Conservation (phyloP, 2,329 filamentous ascomycete species). For the Fusarium oligoseptatum region DNA sequence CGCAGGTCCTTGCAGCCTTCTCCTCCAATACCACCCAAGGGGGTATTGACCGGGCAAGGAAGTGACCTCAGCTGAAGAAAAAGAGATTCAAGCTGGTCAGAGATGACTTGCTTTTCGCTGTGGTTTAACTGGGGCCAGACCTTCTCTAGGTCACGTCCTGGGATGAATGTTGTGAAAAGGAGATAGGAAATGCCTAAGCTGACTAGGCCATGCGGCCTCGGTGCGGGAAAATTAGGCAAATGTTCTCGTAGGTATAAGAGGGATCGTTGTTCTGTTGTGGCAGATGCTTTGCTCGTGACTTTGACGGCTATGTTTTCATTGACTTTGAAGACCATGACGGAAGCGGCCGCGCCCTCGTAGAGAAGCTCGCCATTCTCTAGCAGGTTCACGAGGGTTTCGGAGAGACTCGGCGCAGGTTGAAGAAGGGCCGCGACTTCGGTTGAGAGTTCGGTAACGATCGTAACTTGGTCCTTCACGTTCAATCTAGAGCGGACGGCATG, state of each 20-base stretch:
- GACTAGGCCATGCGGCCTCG: conserved; percentile 26
- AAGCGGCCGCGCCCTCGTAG: conserved; percentile 17
- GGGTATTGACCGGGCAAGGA: conserved; percentile 13
- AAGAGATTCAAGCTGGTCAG: conserved; percentile 20
- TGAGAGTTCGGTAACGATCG: conserved; percentile 15
- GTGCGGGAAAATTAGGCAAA: conserved; percentile 20
- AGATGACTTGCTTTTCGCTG: conserved; percentile 28
- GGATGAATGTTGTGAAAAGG: conserved; percentile 29
- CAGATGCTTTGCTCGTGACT: conserved; percentile 13
- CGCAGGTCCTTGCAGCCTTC: conserved; percentile 18
- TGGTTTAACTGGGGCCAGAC: conserved; percentile 20
- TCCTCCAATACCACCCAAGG: conserved; percentile 18
- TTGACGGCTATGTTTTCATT: conserved; percentile 22
- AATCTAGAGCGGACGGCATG: conserved; percentile 15
- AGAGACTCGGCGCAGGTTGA: not conserved
- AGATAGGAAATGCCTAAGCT: conserved; percentile 15
- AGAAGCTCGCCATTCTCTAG: conserved; percentile 18
- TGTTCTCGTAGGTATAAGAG: conserved; percentile 23
- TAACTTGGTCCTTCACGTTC: conserved; percentile 4
- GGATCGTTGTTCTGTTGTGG: conserved; percentile 18
- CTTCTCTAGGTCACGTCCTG: conserved; percentile 22
- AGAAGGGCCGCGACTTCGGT: conserved; percentile 8
- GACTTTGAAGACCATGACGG: conserved; percentile 23
- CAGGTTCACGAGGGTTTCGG: conserved; percentile 22
- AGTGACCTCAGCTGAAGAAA: conserved; percentile 24